Conservation (phyloP, 2,329 filamentous ascomycete species). For the Biscogniauxia mediterranea region DNA sequence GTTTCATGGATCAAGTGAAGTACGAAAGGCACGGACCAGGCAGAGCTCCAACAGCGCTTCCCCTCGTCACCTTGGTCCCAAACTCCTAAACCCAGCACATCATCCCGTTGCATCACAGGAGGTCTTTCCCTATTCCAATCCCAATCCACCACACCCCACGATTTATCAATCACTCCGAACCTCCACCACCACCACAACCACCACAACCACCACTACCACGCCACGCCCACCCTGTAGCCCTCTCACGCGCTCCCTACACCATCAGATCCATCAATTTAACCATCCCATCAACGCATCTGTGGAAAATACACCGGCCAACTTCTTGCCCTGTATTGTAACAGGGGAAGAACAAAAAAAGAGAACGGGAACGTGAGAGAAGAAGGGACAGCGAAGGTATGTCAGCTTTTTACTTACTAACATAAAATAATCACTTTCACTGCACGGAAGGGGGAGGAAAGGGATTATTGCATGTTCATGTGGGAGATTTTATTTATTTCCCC, state of each 20-base stretch:
- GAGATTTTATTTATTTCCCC: not conserved
- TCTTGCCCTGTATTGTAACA: no score
- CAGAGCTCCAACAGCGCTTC: not conserved
- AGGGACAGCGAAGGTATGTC: no score
- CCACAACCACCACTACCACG: not conserved
- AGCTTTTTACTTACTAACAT: no score
- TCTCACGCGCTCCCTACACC: no score
- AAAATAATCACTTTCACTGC: no score
- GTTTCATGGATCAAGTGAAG: not conserved
- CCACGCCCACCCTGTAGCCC: not conserved
- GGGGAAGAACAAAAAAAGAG: no score
- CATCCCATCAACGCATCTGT: no score
- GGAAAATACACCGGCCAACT: no score
- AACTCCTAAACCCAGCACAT: constrained; percentile 3
- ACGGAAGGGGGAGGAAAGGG: no score
- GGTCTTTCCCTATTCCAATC: constrained; percentile 8
- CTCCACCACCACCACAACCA: not conserved
- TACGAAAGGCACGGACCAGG: constrained; percentile 2
- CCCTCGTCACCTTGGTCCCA: not conserved
- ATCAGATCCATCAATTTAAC: no score
- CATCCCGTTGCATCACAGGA: constrained; percentile 6
- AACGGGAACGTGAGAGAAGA: no score
- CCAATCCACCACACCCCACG: constrained; percentile 20
- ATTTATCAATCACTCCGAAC: constrained; percentile 20
- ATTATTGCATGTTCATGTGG: not conserved